phyloP scores from a whole-genome alignment of 1,139 yeast genomes.

The Arxiozyma bovina region DNA sequence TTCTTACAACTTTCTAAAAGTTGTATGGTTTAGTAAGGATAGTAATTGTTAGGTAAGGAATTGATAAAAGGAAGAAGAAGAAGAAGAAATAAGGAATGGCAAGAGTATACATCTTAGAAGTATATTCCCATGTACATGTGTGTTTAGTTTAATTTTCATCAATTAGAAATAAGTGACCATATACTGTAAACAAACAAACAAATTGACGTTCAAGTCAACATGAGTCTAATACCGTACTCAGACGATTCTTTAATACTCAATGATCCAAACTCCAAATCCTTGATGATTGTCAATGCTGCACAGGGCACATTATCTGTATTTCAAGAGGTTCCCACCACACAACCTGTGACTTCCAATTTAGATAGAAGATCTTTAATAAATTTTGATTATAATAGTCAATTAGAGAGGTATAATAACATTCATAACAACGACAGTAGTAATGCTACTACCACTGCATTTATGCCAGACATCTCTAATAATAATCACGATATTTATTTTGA shows the following conservation, averaged over 20 bases:
- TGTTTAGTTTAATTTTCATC: background rate
- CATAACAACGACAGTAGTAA: no score
- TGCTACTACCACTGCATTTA: background rate
- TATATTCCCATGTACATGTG: background rate
- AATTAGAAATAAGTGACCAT: background rate
- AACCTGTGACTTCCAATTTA: background rate
- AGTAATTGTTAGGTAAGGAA: background rate
- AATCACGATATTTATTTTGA: no score
- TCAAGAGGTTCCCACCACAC: constrained; percentile 12
- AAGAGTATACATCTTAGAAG: background rate
- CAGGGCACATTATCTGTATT: constrained; percentile 21
- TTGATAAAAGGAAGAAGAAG: background rate
- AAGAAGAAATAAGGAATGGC: background rate
- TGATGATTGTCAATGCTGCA: constrained; percentile 26
- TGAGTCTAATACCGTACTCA: constrained; percentile 27
- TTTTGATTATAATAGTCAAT: background rate
- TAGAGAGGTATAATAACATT: background rate
- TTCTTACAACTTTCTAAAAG: background rate
- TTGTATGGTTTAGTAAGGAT: background rate
- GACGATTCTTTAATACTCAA: constrained; percentile 25
- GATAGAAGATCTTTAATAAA: background rate
- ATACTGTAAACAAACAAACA: background rate
- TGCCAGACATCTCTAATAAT: no score
- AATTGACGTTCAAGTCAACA: constrained; percentile 2
- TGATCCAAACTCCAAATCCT: constrained; percentile 25